Conservation (phyloP, 2,329 filamentous ascomycete genomes). For the Fusarium sp. region DNA sequence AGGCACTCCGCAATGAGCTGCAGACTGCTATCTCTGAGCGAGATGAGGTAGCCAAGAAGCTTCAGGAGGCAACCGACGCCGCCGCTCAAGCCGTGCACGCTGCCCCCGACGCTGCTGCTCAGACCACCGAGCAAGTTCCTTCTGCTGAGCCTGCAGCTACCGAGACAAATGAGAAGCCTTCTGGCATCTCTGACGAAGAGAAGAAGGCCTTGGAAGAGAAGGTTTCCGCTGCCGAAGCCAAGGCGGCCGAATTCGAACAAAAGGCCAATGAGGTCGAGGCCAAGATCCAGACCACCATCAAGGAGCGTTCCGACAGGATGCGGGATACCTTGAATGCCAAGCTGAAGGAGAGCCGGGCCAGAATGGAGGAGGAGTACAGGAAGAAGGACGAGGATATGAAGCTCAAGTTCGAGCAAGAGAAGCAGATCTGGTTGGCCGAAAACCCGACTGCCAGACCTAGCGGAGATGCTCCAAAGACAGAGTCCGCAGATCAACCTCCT, state of each 20-base stretch:
- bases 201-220: slow-evolving; percentile 74
- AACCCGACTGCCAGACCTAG: slow-evolving; percentile 53
- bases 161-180: slow-evolving; percentile 34
- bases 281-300: slow-evolving; percentile 71
- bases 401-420: slow-evolving; percentile 73
- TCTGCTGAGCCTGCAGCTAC: slow-evolving; percentile 31
- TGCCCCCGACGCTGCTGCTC: slow-evolving; percentile 60
- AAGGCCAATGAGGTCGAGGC: slow-evolving; percentile 77
- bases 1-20: slow-evolving; percentile 70
- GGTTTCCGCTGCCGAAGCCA: slow-evolving; percentile 72
- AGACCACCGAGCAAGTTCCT: slow-evolving; percentile 46
- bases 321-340: slow-evolving; percentile 78
- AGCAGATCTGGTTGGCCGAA: slow-evolving; percentile 73
- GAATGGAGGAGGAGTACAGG: slow-evolving; percentile 67
- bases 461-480: slow-evolving; percentile 33
- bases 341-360: slow-evolving; percentile 74
- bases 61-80: slow-evolving; percentile 51
- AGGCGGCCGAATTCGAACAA: slow-evolving; percentile 74
- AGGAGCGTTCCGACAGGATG: slow-evolving; percentile 78
- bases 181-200: slow-evolving; percentile 67
- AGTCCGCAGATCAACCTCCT: slow-evolving; percentile 41
- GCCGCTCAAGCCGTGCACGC: slow-evolving; percentile 52
- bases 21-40: slow-evolving; percentile 73
- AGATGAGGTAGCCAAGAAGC: slow-evolving; percentile 68
- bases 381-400: slow-evolving; percentile 68